Base-by-base conservation (phyloP, 345 rosid species). In the Heritiera littoralis region DNA sequence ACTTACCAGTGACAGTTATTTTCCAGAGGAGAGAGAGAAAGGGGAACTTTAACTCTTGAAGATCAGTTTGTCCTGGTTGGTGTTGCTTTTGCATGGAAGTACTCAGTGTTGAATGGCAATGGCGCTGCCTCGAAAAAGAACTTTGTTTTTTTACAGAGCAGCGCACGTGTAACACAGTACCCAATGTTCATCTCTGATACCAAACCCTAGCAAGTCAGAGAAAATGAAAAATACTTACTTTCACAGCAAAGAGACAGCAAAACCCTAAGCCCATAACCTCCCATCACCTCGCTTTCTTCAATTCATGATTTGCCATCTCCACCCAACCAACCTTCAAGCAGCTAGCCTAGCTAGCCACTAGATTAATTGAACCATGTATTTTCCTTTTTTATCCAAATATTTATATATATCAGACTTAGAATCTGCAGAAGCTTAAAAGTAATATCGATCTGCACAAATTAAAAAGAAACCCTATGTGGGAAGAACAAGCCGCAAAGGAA, bases 71-170 rank as follows among this genome's bases (percentile, higher is more conserved):
- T 82, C 68, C 75, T 75, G 18, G 63, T 65, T 70, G 64, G 85
- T 23, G 28, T 73, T 76, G 79, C 79, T 82, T 70, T 65, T 49
- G 60, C 56, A 80, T 82, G 80, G 78, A 84, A 82, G 86, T 82
- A 79, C 81, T 85, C 95, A 85, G 85, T 85, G 85, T 48, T 61
- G 77, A 59, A 75, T 11, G 59, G n/a, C 41, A 77, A 66, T 69
- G 54, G 67, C 65, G 81, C 85, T 85, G 84, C 92, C 94, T 90
- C 88, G 92, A 83, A 87, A 92, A 92, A 75, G 89, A 90, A 83
- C 86, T 66, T 88, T 82, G 79, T 81, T 15, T 43, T 75, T 30
- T 75, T 0, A 65, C 83, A 84, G 85, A 66, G 85, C 78, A 84
- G 80, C 68, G 89, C 95, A 89, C 91, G 88, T 89, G 92, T 86